These are phyloP conservation scores for Mycena galericulata DNA, from an alignment of 768 basidiomycete species.

Conservation along the genomic window DNA sequence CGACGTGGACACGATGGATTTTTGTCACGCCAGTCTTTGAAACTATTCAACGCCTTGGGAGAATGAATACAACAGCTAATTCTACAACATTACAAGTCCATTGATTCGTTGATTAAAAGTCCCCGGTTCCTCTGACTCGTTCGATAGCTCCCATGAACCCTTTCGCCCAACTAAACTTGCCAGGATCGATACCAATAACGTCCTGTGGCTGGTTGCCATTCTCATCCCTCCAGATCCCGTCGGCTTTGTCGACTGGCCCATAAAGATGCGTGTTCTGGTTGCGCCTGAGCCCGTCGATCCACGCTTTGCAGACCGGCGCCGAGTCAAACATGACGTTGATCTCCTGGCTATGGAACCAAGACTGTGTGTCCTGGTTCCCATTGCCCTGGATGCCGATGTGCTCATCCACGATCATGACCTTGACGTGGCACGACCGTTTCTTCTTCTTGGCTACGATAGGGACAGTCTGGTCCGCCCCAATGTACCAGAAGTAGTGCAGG, in stretches of 20 bases:
- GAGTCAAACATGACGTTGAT: constrained; percentile 75
- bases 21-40: too few relatives aligned
- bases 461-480: constrained; percentile 70
- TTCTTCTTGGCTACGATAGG: constrained; percentile 75
- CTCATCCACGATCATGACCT: constrained; percentile 76
- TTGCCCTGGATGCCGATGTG: constrained; percentile 75
- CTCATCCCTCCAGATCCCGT: constrained; percentile 69
- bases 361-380: constrained; percentile 79
- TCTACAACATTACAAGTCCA: neutral
- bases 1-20: too few relatives aligned
- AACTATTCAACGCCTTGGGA: neutral
- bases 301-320: constrained; percentile 62
- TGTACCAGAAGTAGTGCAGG: constrained; percentile 69
- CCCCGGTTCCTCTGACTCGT: constrained; percentile 49
- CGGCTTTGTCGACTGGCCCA: constrained; percentile 54
- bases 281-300: constrained; percentile 63
- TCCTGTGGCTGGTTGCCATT: constrained; percentile 55
- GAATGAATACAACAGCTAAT: constrained; percentile 21
- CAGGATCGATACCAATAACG: constrained; percentile 52
- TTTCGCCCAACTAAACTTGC: constrained; percentile 53
- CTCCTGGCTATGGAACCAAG: constrained; percentile 81
- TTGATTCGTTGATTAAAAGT: constrained; percentile 19
- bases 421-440: constrained; percentile 81
- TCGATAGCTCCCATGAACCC: constrained; percentile 57
- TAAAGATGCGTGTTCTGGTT: constrained; percentile 71